Base-by-base conservation (phyloP, 73 alveolate species). In the Symbiodinium pilosum region DNA sequence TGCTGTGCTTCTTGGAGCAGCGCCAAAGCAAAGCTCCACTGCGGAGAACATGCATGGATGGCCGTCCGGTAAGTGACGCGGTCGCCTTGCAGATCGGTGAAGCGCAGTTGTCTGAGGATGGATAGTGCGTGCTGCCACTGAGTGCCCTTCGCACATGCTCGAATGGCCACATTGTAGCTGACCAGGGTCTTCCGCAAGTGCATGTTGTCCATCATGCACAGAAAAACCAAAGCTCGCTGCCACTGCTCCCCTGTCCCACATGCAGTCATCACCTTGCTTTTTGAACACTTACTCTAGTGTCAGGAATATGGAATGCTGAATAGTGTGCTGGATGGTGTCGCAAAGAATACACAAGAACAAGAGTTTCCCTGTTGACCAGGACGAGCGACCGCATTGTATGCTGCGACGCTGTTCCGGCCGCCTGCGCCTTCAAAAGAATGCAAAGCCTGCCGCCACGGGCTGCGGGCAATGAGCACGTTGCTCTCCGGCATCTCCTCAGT, bases 211-310 rank as follows among this genome's bases (percentile, higher is more conserved):
- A 64, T 4, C 81, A 64, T 64, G 81, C 81, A 64, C 81, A 64
- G 81, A 38, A 64, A 28, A 38, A 34, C 81, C 81, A 64, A 28
- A 24, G 81, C 81, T 28, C 81, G 81, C 41, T 64, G 81, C 81
- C 81, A 64, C 81, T 64, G 81, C 81, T 64, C 40, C 81, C 40
- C 81, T 0, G 81, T 64, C 34, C 81, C 81, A 64, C 81, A 64
- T 28, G 81, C 81, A 64, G 81, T 64, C 38, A 64, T 64, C 81
- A 64, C 81, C 81, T 64, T 38, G 4, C 0, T n/a, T n/a, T n/a
- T n/a, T n/a, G n/a, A n/a, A n/a, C n/a, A n/a, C n/a, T n/a, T n/a
- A n/a, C n/a, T n/a, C n/a, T n/a, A n/a, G n/a, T n/a, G n/a, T n/a
- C n/a, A n/a, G n/a, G n/a, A n/a, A n/a, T n/a, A n/a, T n/a, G n/a